Percentiles rank a stretch among this genome's conserved stretches.
Evolutionary conservation across 805 yeast species (phyloP).

Genomic region (Clavispora santaluciae): DNA sequence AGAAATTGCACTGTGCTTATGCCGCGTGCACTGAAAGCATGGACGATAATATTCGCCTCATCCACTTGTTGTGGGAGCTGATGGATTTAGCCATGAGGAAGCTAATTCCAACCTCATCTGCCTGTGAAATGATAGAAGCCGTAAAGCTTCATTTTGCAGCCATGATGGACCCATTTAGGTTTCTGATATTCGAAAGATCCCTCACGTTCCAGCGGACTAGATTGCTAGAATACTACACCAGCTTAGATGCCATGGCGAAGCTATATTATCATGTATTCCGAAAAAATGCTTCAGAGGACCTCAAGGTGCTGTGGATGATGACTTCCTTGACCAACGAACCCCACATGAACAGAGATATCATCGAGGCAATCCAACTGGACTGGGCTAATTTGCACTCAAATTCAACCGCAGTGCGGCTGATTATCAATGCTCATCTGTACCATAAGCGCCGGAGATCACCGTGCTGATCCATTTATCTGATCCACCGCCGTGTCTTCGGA

Average conservation of each 20-base stretch:
- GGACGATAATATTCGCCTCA: neutral
- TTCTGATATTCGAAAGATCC: neutral
- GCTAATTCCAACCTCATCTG: neutral
- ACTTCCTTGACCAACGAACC: neutral
- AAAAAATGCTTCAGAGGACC: neutral
- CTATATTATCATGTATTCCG: neutral
- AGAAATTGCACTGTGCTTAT: neutral
- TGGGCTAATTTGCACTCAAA: neutral
- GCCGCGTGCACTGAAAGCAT: neutral
- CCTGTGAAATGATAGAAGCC: neutral
- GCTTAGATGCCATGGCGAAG: neutral
- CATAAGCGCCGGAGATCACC: neutral
- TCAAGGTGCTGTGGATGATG: slow-evolving; percentile 2
- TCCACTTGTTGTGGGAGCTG: neutral
- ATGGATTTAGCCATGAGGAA: neutral
- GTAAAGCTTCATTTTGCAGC: neutral
- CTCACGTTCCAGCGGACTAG: neutral
- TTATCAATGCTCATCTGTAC: slow-evolving; percentile 1
- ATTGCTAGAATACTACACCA: neutral
- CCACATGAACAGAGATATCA: neutral
- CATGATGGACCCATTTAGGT: slow-evolving; percentile 1
- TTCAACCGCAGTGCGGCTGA: neutral
- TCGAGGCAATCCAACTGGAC: neutral
- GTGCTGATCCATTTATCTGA: neutral
- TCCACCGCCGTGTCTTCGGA: neutral